Evolutionary conservation across 2,329 filamentous ascomycete species (phyloP), one percentile per base, ranked within the genome.

Genomic region (Exserohilum rostratum): DNA sequence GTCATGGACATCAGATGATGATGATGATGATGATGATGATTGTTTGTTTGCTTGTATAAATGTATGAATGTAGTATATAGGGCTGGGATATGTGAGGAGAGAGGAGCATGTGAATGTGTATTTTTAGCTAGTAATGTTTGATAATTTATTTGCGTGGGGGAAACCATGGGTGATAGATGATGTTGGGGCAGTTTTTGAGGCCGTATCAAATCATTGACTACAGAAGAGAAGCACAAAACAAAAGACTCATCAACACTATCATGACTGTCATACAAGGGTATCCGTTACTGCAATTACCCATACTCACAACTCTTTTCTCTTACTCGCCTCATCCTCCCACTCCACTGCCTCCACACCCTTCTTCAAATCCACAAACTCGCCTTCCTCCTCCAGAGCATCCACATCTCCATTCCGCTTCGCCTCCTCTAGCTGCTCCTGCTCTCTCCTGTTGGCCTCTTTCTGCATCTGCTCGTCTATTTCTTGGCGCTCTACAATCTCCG

Each of bases 401-500:
- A 50, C 42, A 18, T 50, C 39, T 5, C 45, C 55, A 25, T 35
- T 47, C 0, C 18, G 18, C 25, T n/a, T 42, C 4, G 39, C 47
- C 10, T 52, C 46, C 11, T 45, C 15, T 0, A 40, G 2, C 38
- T 55, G 48, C 27, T 60, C 47, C 3, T 34, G 39, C 5, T 61
- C 56, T n/a, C 37, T 57, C 17, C 13, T 51, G 20, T 64, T 52
- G 12, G 61, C 61, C 46, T 64, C 61, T 47, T 38, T 62, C 48
- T 64, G 61, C 61, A 64, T 64, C 42, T 61, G 51, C 53, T 64
- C 61, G 40, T 64, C 61, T 3, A 64, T 59, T 43, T 64, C 61
- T 35, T 64, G 63, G 39, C 60, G 56, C 38, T 70, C 68, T 9
- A 70, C 69, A 57, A 73, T 50, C 60, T 69, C 71, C 1, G 60